Percentiles rank a stretch among this genome's conserved stretches.
Evolutionary conservation across 768 basidiomycete genomes (phyloP).

Genomic region (Mycena floridula): DNA sequence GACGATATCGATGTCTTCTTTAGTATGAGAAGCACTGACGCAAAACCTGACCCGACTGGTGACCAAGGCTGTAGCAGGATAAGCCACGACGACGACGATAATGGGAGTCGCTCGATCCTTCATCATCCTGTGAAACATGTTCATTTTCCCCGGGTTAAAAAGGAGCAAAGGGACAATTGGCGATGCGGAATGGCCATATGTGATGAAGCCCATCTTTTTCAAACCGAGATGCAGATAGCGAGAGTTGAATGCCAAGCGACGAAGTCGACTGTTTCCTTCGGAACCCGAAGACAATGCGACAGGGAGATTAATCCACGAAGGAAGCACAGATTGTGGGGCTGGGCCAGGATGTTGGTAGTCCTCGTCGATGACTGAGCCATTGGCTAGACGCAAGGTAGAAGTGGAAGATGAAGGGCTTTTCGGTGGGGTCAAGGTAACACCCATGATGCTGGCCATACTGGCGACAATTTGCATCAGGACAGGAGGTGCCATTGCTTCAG

Average conservation of each 20-base stretch:
- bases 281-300: slow-evolving; percentile 68
- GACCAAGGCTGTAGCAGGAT: slow-evolving; percentile 86
- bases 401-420: slow-evolving; percentile 23
- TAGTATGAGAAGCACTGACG: slow-evolving; percentile 91
- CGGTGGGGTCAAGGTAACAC: slow-evolving; percentile 41
- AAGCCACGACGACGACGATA: slow-evolving; percentile 84
- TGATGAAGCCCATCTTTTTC: slow-evolving; percentile 92
- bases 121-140: slow-evolving; percentile 88
- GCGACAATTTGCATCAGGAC: slow-evolving; percentile 89
- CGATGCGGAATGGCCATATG: slow-evolving; percentile 85
- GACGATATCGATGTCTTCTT: slow-evolving; percentile 88
- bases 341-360: slow-evolving; percentile 60
- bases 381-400: slow-evolving; percentile 26
- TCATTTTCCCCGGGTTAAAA: slow-evolving; percentile 94
- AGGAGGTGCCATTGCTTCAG: slow-evolving; percentile 86
- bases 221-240: slow-evolving; percentile 86
- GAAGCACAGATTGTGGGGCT: slow-evolving; percentile 57
- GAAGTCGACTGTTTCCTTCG: slow-evolving; percentile 78
- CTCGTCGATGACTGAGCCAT: slow-evolving; percentile 15
- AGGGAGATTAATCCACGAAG: slow-evolving; percentile 76
- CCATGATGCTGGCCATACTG: slow-evolving; percentile 97
- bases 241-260: slow-evolving; percentile 90
- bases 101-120: slow-evolving; percentile 71
- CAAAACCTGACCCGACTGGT: slow-evolving; percentile 91
- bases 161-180: slow-evolving; percentile 91